Conservation (phyloP, 495 filamentous ascomycete genomes). For the Penicillium robsamsonii region DNA sequence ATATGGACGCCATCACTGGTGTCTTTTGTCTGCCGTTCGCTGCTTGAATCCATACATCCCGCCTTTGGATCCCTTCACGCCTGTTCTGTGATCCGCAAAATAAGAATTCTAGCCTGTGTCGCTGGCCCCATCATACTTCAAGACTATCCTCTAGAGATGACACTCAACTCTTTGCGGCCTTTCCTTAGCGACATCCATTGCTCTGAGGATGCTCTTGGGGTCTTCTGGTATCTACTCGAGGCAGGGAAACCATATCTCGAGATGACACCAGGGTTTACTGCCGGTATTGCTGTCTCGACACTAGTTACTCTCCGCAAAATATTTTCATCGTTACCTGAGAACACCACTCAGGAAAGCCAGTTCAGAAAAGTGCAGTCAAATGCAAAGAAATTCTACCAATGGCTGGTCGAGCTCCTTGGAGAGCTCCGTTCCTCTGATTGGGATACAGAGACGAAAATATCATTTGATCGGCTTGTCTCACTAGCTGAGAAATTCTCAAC, state of each 20-base stretch:
- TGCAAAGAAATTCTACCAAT: conserved; percentile 63
- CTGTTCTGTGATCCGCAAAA: conserved; percentile 80
- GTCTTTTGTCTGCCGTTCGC: conserved; percentile 69
- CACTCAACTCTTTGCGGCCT: conserved; percentile 73
- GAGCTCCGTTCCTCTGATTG: conserved; percentile 53
- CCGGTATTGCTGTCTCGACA: conserved; percentile 72
- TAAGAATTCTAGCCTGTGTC: conserved; percentile 76
- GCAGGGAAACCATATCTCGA: conserved; percentile 64
- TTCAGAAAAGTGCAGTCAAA: conserved; percentile 66
- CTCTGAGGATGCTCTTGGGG: conserved; percentile 86
- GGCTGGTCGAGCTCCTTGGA: conserved; percentile 64
- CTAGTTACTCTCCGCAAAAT: conserved; percentile 73
- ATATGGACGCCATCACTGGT: conserved; percentile 79
- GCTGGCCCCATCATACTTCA: conserved; percentile 66
- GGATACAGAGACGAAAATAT: conserved; percentile 40
- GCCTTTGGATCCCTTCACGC: conserved; percentile 83
- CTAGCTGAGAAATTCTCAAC: conserved; percentile 58
- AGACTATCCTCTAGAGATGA: conserved; percentile 90
- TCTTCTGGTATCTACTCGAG: conserved; percentile 80
- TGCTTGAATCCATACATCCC: conserved; percentile 80
- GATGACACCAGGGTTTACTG: conserved; percentile 67
- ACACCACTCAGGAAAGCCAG: conserved; percentile 73
- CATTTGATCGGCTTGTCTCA: conserved; percentile 62
- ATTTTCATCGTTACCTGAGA: conserved; percentile 62
- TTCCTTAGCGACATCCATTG: conserved; percentile 80